phyloP scores from a whole-genome alignment of 257 asterid species.

The Solanum arcanum region DNA sequence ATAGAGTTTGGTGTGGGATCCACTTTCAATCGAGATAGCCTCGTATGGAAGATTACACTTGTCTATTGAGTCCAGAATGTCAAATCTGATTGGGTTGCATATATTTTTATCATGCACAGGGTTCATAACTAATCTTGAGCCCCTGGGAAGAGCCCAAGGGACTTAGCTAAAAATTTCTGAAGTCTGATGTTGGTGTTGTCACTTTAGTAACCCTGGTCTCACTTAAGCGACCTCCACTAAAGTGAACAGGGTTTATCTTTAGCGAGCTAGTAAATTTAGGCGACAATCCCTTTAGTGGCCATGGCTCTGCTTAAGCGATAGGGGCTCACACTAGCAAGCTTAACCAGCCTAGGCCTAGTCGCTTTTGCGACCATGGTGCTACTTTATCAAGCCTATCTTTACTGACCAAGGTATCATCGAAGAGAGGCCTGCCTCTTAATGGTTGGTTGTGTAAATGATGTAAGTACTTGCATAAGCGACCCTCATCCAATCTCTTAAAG shows the following conservation, averaged over 20 bases:
- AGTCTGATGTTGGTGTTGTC: not conserved
- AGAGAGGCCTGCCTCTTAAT: not conserved
- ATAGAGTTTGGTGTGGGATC: not conserved
- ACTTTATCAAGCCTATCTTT: too few relatives aligned
- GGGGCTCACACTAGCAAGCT: not conserved
- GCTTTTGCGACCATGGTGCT: not conserved
- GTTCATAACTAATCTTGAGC: not conserved
- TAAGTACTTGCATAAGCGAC: not conserved
- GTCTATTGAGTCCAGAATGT: not conserved
- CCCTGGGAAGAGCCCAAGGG: not conserved
- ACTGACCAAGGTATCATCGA: not conserved
- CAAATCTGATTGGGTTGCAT: too few relatives aligned
- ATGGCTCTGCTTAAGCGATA: not conserved
- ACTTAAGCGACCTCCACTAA: not conserved
- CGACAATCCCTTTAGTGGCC: not conserved
- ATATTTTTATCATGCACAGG: not conserved
- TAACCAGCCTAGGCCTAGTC: not conserved
- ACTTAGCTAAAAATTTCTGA: not conserved
- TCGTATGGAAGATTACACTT: not conserved
- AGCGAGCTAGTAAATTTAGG: not conserved
- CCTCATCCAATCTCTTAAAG: not conserved
- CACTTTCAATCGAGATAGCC: too few relatives aligned
- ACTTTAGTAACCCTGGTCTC: not conserved
- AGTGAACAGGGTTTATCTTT: too few relatives aligned
- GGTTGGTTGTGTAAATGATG: not conserved